phyloP scores from a whole-genome alignment of 768 basidiomycete species.

The Tubosaeta sp. region DNA sequence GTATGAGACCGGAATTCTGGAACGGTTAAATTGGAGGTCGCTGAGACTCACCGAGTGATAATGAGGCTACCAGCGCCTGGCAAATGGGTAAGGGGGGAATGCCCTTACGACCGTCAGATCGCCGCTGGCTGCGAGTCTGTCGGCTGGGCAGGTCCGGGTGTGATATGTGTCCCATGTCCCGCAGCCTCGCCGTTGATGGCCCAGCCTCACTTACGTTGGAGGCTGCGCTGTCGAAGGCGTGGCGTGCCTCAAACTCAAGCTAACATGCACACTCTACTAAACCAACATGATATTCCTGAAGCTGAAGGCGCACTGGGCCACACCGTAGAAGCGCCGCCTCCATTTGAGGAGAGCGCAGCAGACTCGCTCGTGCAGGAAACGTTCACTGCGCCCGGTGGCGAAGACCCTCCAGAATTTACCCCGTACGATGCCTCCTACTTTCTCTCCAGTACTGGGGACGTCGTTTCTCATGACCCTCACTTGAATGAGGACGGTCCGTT shows the following conservation, averaged over 20 bases:
- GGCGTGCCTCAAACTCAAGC: background rate
- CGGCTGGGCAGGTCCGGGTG: conserved; percentile 5
- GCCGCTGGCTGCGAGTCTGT: conserved; percentile 5
- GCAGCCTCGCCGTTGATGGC: conserved; percentile 6
- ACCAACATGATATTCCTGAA: background rate
- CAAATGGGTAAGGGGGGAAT: background rate
- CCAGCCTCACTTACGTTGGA: background rate
- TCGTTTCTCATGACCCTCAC: conserved; percentile 69
- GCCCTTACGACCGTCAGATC: no score
- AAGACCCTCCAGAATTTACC: conserved; percentile 59
- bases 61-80: conserved; percentile 15
- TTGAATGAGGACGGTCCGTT: conserved; percentile 58
- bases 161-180: conserved; percentile 6
- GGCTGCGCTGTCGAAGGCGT: background rate
- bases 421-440: conserved; percentile 63
- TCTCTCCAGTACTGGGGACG: conserved; percentile 40
- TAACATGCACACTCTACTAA: background rate
- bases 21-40: background rate
- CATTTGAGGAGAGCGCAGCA: conserved; percentile 26
- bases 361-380: conserved; percentile 17
- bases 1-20: background rate
- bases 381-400: conserved; percentile 30
- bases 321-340: conserved; percentile 12
- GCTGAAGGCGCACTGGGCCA: background rate
- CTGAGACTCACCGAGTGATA: conserved; percentile 16